These are phyloP conservation scores for Orbilia brochopaga DNA, from an alignment of 2,329 filamentous ascomycete genomes.

Conservation along the genomic window DNA sequence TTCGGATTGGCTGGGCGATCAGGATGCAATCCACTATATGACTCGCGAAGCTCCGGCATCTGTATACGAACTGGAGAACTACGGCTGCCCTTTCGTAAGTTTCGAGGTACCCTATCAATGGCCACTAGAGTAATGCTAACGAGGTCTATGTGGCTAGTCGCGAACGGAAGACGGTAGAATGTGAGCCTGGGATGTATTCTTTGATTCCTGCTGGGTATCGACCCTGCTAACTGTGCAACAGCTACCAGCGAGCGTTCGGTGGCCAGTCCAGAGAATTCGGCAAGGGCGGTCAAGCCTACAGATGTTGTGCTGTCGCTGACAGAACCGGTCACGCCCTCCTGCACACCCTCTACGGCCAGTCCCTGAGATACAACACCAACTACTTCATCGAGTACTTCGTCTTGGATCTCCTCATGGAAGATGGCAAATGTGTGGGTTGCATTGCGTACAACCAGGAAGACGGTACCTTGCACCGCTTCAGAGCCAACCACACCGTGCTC, in stretches of 20 bases:
- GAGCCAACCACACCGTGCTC: slow-evolving; percentile 93
- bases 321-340: slow-evolving; percentile 95
- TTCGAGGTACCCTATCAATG: neutral
- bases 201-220: slow-evolving; percentile 46
- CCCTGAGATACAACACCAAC: slow-evolving; percentile 95
- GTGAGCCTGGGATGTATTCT: slow-evolving; percentile 61
- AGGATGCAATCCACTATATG: slow-evolving; percentile 99
- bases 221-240: slow-evolving; percentile 47
- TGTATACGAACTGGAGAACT: slow-evolving; percentile 94
- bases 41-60: slow-evolving; percentile 89
- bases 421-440: slow-evolving; percentile 94
- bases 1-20: slow-evolving; percentile 95
- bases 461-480: slow-evolving; percentile 94
- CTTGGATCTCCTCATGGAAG: slow-evolving; percentile 95
- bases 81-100: slow-evolving; percentile 82
- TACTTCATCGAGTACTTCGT: slow-evolving; percentile 99
- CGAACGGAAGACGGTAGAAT: slow-evolving; percentile 96
- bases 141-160: slow-evolving; percentile 60
- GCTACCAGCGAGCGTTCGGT: slow-evolving; percentile 97
- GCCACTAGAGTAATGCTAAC: slow-evolving; percentile 37
- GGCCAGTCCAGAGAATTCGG: slow-evolving; percentile 94
- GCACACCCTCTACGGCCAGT: slow-evolving; percentile 98
- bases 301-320: slow-evolving; percentile 94
- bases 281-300: slow-evolving; percentile 97
- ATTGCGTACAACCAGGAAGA: slow-evolving; percentile 99